Evolutionary conservation across 225 moss, liverwort and hornwort genomes (phyloP).

Genomic region (Anthoceros angustus): DNA sequence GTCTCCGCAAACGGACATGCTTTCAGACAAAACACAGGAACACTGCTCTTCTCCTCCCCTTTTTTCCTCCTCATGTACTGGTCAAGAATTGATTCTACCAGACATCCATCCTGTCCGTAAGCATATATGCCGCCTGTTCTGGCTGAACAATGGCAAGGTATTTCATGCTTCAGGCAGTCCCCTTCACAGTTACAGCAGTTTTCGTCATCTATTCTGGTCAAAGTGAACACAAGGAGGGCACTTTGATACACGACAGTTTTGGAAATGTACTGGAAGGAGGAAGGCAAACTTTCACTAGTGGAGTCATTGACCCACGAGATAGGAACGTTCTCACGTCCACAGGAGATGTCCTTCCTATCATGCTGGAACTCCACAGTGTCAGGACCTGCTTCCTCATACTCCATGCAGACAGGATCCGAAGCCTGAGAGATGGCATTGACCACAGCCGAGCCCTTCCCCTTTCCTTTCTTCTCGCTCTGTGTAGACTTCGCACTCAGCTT

Average conservation of each 20-base stretch:
- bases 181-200: constrained; percentile 52
- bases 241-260: constrained; percentile 42
- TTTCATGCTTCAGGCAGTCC: constrained; percentile 38
- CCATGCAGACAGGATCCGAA: neutral
- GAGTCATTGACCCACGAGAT: constrained; percentile 37
- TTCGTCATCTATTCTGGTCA: constrained; percentile 68
- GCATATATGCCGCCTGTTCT: constrained; percentile 56
- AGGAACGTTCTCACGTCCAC: constrained; percentile 45
- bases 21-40: constrained; percentile 17
- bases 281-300: constrained; percentile 16
- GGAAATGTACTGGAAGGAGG: constrained; percentile 38
- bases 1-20: constrained; percentile 38
- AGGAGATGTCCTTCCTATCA: constrained; percentile 34
- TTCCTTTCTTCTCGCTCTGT: neutral
- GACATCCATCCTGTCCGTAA: constrained; percentile 42
- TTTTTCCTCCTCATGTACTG: constrained; percentile 27
- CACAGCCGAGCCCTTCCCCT: neutral
- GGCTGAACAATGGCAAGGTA: constrained; percentile 54
- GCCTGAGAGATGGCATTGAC: neutral
- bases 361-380: constrained; percentile 9
- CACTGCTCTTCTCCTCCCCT: constrained; percentile 6
- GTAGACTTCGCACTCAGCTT: neutral
- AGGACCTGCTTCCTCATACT: neutral
- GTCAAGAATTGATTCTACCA: constrained; percentile 31
- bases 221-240: constrained; percentile 45